Evolutionary conservation across 2,329 filamentous ascomycete species (phyloP), one percentile per base, ranked within the genome.

Genomic region (Fusarium verticillioides): DNA sequence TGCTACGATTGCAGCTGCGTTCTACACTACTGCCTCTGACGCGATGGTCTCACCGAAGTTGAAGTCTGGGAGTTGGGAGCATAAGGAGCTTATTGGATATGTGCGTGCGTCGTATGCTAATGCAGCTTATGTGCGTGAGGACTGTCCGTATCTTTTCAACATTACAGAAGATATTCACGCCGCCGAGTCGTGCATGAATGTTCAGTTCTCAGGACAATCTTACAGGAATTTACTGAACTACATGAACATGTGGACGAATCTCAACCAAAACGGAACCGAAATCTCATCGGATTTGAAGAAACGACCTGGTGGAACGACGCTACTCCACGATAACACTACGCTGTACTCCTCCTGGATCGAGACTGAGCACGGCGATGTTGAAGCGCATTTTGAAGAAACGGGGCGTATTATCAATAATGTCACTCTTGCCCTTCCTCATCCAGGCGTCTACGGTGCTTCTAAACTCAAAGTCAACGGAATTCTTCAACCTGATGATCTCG

Each of bases 21-120:
- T 96, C 10, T 96, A 95, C 78, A 94, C 92, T 0, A 93, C 93
- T 5, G 93, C 93, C 0, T 92, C 92, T 0, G 92, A 94, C 70
- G 91, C 93, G 13, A 84, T 96, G 77, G 92, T 96, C 1, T 87
- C 92, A 6, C 94, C 94, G 0, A 92, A 93, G 75, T 84, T 96
- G 11, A 90, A 87, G 60, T 88, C 87, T 68, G 89, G 90, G 2
- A 78, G 79, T 3, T 88, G 87, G 83, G 81, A 91, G 46, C 66
- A 79, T 3, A 84, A 77, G 61, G 75, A 84, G 0, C 78, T 95
- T 37, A 80, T 83, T 18, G 92, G 91, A 1, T 81, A 86, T 6
- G 89, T 94, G 2, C 83, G 84, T 28, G 82, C 90, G 2, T 86
- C 86, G 2, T 95, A 93, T 75, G 91, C 88, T 4, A 94, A 95